phyloP scores from a whole-genome alignment of 768 basidiomycete genomes.

The Amanita muscaria region DNA sequence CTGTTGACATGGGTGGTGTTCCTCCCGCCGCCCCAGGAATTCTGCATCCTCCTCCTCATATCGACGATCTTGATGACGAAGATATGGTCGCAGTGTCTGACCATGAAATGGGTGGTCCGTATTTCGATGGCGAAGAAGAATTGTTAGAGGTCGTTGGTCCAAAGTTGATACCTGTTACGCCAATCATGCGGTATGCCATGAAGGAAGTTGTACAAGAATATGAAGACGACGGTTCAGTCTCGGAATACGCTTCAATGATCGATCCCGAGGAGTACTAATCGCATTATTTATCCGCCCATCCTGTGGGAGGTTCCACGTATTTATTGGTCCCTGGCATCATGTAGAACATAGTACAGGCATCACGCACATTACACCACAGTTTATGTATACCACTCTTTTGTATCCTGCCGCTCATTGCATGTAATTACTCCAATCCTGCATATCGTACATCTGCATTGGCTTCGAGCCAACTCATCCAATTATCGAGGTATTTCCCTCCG shows the following conservation, averaged over 20 bases:
- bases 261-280: slow-evolving; percentile 66
- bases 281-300: not conserved
- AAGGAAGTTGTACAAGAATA: slow-evolving; percentile 77
- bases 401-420: not conserved
- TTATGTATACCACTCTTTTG: not conserved
- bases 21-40: slow-evolving; percentile 15
- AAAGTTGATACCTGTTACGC: slow-evolving; percentile 66
- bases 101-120: slow-evolving; percentile 30
- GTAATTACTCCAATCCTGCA: slow-evolving; percentile 50
- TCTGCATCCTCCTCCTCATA: slow-evolving; percentile 8
- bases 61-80: slow-evolving; percentile 20
- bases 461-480: slow-evolving; percentile 90
- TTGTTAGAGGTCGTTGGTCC: slow-evolving; percentile 60
- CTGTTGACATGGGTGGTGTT: slow-evolving; percentile 12
- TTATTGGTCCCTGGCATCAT: too few relatives aligned
- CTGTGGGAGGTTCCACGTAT: too few relatives aligned
- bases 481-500: slow-evolving; percentile 76
- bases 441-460: slow-evolving; percentile 84
- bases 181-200: slow-evolving; percentile 82
- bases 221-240: slow-evolving; percentile 63
- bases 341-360: too few relatives aligned
- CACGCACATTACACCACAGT: not conserved
- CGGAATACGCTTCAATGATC: slow-evolving; percentile 73
- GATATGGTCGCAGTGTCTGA: slow-evolving; percentile 28
- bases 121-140: slow-evolving; percentile 40